Conservation (phyloP, 1,284 basidiomycete genomes). For the Heterobasidion annosum region DNA sequence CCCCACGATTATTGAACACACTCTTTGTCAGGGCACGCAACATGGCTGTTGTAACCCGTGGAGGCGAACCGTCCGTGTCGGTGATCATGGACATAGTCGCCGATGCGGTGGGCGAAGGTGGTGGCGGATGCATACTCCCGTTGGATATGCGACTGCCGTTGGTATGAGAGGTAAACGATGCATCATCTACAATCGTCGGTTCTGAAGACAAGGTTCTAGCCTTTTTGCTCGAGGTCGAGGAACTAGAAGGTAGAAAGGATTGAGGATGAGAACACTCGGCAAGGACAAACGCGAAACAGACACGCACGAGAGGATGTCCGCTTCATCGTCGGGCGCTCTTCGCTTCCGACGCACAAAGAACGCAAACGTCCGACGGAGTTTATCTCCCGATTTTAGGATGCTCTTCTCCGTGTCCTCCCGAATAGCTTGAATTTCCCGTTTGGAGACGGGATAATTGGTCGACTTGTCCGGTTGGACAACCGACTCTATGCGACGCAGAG, state of each 20-base stretch:
- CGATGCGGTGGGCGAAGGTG: conserved; percentile 25
- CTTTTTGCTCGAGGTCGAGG: conserved; percentile 16
- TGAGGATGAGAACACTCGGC: not conserved
- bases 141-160: not conserved
- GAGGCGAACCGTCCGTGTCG: conserved; percentile 17
- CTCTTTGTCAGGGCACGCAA: conserved; percentile 54
- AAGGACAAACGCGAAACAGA: not conserved
- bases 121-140: conserved; percentile 8
- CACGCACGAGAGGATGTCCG: conserved; percentile 5
- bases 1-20: conserved; percentile 17
- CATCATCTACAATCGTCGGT: not conserved
- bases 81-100: conserved; percentile 16
- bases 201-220: conserved; percentile 13
- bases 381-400: conserved; percentile 5
- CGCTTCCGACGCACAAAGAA: conserved; percentile 11
- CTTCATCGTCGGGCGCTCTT: conserved; percentile 10
- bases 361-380: conserved; percentile 8
- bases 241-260: conserved; percentile 4
- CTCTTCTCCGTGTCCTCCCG: conserved; percentile 7
- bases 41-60: conserved; percentile 49
- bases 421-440: conserved; percentile 8
- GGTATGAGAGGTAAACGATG: conserved; percentile 11
- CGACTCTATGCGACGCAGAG: conserved; percentile 8
- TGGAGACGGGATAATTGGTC: conserved; percentile 8
- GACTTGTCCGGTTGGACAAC: conserved; percentile 4